These are phyloP conservation scores for Parastagonospora avenae DNA, from an alignment of 2,329 filamentous ascomycete genomes.

Conservation along the genomic window DNA sequence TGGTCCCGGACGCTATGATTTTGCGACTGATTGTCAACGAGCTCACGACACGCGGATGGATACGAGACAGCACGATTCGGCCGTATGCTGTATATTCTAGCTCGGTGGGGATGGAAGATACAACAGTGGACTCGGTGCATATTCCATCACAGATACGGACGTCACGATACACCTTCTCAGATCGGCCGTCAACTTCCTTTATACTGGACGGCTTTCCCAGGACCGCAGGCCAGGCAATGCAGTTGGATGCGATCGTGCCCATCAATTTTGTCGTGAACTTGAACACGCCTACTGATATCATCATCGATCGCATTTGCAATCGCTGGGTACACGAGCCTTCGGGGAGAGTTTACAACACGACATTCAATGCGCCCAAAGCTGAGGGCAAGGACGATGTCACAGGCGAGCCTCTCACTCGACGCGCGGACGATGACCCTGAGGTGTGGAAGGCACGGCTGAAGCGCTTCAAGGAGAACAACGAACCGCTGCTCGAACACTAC, in stretches of 20 bases:
- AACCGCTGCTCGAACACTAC: slow-evolving; percentile 87
- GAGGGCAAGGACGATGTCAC: slow-evolving; percentile 87
- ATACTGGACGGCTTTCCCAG: slow-evolving; percentile 96
- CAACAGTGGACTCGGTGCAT: slow-evolving; percentile 49
- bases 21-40: slow-evolving; percentile 91
- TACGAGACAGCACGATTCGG: slow-evolving; percentile 58
- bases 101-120: slow-evolving; percentile 35
- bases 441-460: slow-evolving; percentile 80
- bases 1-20: slow-evolving; percentile 93
- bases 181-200: slow-evolving; percentile 82
- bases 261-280: slow-evolving; percentile 93
- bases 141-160: slow-evolving; percentile 47
- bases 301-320: slow-evolving; percentile 86
- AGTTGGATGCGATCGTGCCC: slow-evolving; percentile 81
- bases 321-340: slow-evolving; percentile 93
- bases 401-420: slow-evolving; percentile 80
- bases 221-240: slow-evolving; percentile 77
- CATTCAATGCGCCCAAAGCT: slow-evolving; percentile 84
- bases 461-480: slow-evolving; percentile 86
- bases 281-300: slow-evolving; percentile 82
- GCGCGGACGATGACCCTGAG: slow-evolving; percentile 84
- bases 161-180: slow-evolving; percentile 55
- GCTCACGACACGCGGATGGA: slow-evolving; percentile 83
- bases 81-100: slow-evolving; percentile 53
- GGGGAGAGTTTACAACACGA: slow-evolving; percentile 92